Base-by-base conservation (phyloP, 1,284 basidiomycete species). In the Cryptococcus jaspeensis region DNA sequence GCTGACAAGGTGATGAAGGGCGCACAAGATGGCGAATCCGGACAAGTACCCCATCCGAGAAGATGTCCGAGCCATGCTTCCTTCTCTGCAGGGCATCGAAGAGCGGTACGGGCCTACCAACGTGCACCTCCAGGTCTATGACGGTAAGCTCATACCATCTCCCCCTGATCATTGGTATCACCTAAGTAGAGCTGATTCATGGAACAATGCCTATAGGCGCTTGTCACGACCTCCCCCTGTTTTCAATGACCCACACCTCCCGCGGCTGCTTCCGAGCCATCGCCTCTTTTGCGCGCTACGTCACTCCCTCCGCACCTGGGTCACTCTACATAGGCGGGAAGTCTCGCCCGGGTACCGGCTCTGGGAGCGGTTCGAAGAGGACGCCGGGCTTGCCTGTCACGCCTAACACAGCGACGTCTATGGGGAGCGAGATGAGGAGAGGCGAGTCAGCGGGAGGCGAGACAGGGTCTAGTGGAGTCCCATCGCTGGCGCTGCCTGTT, bases 21-120 rank as follows among this genome's bases (percentile, higher is more conserved):
- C 95, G 0, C 94, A 98, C 71, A 92, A 89, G 67, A 95, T 95
- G 13, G 91, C 91, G 2, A 79, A 90, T 71, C 95, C 95, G 0
- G 83, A 85, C 0, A 80, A 80, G 61, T 93, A 85, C 69, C 87
- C 88, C 0, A 67, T 90, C 6, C 83, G 81, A 47, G 82, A 88
- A 0, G 82, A 85, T 36, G 79, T 83, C 1, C 80, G 83, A 51
- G 74, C 79, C 28, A 63, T 92, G 55, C 87, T 91, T 63, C 88
- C 90, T 5, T 71, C 81, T 3, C 73, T 92, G 20, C 66, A 82
- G 18, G 85, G 82, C 1, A 87, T 91, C 59, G 88, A 89, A 69
- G 72, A 78, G 22, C 80, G 81, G 11, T 81, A 82, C 66, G 81
- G 77, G 2, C 85, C 90, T 0, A 96, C 95, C 0, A 84, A 89